Percentiles rank a stretch among this genome's conserved stretches.
phyloP scores from a whole-genome alignment of 2,329 filamentous ascomycete species.

The Mycosphaerella sp. region DNA sequence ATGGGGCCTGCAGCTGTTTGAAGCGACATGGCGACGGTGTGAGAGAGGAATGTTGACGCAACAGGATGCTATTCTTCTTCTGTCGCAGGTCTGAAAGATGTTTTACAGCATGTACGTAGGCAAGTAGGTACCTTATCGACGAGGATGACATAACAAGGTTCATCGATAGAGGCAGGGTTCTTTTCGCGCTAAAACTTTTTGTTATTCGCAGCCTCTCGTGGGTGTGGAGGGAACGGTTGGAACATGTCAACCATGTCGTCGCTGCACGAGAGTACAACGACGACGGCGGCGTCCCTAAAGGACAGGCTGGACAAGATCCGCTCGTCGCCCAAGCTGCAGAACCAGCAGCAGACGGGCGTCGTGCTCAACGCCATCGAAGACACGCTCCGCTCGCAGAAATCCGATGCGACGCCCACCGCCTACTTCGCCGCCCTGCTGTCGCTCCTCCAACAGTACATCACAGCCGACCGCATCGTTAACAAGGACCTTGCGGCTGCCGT shows the following conservation, averaged over 20 bases:
- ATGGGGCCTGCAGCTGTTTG: constrained; percentile 23
- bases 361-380: constrained; percentile 89
- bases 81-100: too few relatives aligned
- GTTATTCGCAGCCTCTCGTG: background rate
- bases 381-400: constrained; percentile 81
- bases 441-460: constrained; percentile 71
- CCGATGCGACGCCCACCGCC: constrained; percentile 74
- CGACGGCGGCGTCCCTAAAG: constrained; percentile 53
- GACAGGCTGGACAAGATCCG: constrained; percentile 97
- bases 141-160: background rate
- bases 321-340: constrained; percentile 84
- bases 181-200: background rate
- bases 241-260: background rate
- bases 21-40: constrained; percentile 5
- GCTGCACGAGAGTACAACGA: background rate
- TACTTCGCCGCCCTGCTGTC: constrained; percentile 96
- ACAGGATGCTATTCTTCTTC: too few relatives aligned
- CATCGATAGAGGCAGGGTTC: background rate
- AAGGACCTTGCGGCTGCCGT: constrained; percentile 78
- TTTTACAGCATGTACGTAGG: too few relatives aligned
- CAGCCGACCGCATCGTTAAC: constrained; percentile 57
- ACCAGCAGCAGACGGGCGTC: constrained; percentile 83
- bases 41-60: background rate
- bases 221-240: background rate
- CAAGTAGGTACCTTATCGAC: too few relatives aligned